Conservation (phyloP, 2,329 filamentous ascomycete genomes). For the Cyanodermella asteris region DNA sequence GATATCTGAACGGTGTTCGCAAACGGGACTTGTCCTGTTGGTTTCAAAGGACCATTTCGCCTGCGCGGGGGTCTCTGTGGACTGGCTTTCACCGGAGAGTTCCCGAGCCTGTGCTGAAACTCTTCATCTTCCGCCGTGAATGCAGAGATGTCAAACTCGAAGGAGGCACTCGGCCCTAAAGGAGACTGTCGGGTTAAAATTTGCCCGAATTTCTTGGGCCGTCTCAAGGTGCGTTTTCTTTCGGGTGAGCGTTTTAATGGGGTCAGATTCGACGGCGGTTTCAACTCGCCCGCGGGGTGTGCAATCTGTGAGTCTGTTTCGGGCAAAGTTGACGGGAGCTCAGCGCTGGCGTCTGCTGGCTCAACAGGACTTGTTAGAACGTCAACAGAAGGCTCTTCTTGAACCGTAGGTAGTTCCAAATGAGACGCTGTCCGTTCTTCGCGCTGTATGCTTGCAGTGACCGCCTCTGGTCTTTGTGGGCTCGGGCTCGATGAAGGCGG, state of each 20-base stretch:
- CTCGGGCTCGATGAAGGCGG: too few species aligned
- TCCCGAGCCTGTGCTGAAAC: conserved; percentile 15
- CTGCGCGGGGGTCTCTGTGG: conserved; percentile 17
- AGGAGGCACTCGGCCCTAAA: conserved; percentile 11
- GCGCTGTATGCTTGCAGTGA: too few species aligned
- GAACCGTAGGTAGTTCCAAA: too few species aligned
- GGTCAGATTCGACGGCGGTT: background rate
- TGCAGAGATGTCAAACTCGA: conserved; percentile 16
- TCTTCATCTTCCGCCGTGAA: conserved; percentile 19
- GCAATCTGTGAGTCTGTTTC: conserved; percentile 6
- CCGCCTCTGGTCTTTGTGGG: too few species aligned
- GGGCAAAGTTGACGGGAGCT: conserved; percentile 5
- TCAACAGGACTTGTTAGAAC: too few species aligned
- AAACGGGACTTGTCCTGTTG: conserved; percentile 10
- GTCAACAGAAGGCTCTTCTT: too few species aligned
- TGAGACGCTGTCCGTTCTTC: too few species aligned
- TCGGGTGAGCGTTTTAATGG: conserved; percentile 2
- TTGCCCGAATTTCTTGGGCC: conserved; percentile 17
- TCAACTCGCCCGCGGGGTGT: conserved; percentile 1
- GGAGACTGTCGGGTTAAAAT: conserved; percentile 22
- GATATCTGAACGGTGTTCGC: background rate
- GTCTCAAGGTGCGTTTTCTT: conserved; percentile 16
- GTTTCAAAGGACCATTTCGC: conserved; percentile 14
- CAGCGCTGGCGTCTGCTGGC: background rate
- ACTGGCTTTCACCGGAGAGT: conserved; percentile 12